Evolutionary conservation across 2,329 filamentous ascomycete genomes (phyloP), one percentile per base, ranked within the genome.

Genomic region (Talaromyces amestolkiae): DNA sequence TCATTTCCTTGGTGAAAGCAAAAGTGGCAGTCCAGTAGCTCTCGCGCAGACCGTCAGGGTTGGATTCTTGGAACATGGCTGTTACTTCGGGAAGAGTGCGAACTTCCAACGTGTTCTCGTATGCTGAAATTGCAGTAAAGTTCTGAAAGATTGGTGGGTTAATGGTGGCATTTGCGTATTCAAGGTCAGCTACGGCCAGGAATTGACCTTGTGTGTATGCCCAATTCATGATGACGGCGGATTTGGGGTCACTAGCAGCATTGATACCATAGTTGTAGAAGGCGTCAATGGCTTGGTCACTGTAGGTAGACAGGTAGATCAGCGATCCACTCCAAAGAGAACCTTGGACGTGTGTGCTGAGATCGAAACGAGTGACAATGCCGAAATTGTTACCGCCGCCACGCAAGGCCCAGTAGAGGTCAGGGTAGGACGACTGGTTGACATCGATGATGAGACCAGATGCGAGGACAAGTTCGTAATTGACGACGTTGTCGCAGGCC

Each of bases 321-420:
- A 72, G 72, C 3, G 72, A 63, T 8, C 79, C 78, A 39, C 78
- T 80, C 76, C 78, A 80, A 60, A 83, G 72, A 1, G 73, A 37
- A 13, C 75, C 77, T 8, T 72, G 76, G 1, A 75, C 71, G 54
- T 78, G 75, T 0, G 79, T 78, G 13, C 72, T 72, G 15, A 83
- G 70, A 24, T 80, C 77, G 65, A 79, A 79, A 10, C 70, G 72
- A 17, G 81, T 78, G 63, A 80, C 75, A 47, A 79, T 71, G 31
- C 70, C 74, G 62, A 79, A 74, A 65, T 79, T 79, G 69, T 75
- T 76, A 35, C 77, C 76, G 11, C 79, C 79, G 10, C 79, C 80
- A 13, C 75, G 72, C 6, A 81, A 70, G 6, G 79, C 79, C 72
- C 73, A 79, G 69, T 74, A 81, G 0, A 81, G 73, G 58, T 81